Conservation (phyloP, 139 green algal genomes). For the Chlamydomonas sp. region DNA sequence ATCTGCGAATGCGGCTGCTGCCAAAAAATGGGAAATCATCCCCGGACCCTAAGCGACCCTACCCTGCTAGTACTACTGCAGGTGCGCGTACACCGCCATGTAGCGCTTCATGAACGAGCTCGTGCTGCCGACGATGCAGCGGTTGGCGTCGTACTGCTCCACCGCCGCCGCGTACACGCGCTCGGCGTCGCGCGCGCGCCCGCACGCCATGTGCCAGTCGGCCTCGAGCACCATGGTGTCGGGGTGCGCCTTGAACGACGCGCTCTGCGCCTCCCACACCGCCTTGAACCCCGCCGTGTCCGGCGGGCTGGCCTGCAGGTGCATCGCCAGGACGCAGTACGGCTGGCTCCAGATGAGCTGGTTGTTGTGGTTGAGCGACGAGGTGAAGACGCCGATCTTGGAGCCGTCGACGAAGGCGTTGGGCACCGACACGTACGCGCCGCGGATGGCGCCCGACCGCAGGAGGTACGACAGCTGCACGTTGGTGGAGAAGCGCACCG, state of each 20-base stretch:
- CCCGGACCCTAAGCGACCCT: too few species aligned
- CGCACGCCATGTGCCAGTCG: not conserved
- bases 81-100: conserved; percentile 4
- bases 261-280: not conserved
- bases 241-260: not conserved
- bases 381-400: conserved; percentile 4
- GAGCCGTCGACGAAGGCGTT: conserved; percentile 14
- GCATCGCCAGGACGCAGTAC: not conserved
- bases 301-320: not conserved
- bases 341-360: conserved; percentile 2
- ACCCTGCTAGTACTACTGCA: too few species aligned
- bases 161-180: not conserved
- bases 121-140: not conserved
- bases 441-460: too few species aligned
- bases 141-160: conserved; percentile 1
- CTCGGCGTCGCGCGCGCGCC: not conserved
- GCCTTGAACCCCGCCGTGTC: not conserved
- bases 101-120: conserved; percentile 5
- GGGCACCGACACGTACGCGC: not conserved
- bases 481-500: conserved; percentile 1
- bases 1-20: too few species aligned
- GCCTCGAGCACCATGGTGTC: not conserved
- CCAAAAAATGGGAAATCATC: too few species aligned
- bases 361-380: conserved; percentile 2
- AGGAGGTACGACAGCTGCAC: conserved; percentile 17